Conservation (phyloP, 768 basidiomycete genomes). For the Asterophora parasitica region DNA sequence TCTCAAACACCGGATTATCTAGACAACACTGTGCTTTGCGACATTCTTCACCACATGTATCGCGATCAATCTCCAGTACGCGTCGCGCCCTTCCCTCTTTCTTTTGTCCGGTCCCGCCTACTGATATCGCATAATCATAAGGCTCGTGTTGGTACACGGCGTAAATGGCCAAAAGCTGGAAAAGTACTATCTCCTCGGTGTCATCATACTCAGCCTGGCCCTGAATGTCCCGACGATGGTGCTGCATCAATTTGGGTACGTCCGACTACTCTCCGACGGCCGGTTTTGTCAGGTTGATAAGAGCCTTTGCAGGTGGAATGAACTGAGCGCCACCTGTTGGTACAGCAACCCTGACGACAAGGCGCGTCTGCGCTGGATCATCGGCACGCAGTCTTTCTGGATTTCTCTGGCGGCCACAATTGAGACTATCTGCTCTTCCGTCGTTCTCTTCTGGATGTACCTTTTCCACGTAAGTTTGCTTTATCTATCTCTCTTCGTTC, state of each 20-base stretch:
- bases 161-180: conserved; percentile 23
- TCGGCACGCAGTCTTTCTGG: conserved; percentile 11
- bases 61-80: conserved; percentile 23
- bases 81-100: background rate
- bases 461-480: conserved; percentile 5
- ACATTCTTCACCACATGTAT: conserved; percentile 22
- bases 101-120: background rate
- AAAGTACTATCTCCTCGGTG: conserved; percentile 22
- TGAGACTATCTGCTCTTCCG: conserved; percentile 8
- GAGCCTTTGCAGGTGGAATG: conserved; percentile 6
- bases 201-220: conserved; percentile 12
- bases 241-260: conserved; percentile 21
- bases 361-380: conserved; percentile 5
- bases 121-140: background rate
- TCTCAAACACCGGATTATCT: background rate
- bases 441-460: conserved; percentile 10
- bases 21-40: conserved; percentile 19
- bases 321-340: conserved; percentile 5
- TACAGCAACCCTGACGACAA: conserved; percentile 8
- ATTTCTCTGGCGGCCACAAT: conserved; percentile 8
- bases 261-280: background rate
- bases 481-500: no score
- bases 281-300: no score
- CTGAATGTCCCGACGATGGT: conserved; percentile 18
- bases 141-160: conserved; percentile 22